Percentiles rank a stretch among this genome's conserved stretches.
These are phyloP conservation scores for Curvularia sp. DNA, from an alignment of 2,329 filamentous ascomycete species.

Conservation along the genomic window DNA sequence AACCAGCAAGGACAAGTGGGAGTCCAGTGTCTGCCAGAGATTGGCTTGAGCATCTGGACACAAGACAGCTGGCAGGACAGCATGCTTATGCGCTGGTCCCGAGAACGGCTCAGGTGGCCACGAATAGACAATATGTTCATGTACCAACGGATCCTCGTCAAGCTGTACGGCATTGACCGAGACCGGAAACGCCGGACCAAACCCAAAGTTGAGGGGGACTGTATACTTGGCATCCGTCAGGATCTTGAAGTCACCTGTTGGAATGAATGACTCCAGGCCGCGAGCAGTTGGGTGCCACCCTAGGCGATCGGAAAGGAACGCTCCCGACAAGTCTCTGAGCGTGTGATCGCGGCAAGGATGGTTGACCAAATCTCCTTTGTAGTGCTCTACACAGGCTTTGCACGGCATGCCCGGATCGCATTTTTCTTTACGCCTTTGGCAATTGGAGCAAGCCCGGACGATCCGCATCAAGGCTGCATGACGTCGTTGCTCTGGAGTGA, in stretches of 20 bases:
- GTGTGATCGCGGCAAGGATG: slow-evolving; percentile 47
- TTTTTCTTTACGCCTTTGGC: slow-evolving; percentile 46
- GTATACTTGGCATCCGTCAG: slow-evolving; percentile 30
- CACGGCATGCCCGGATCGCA: slow-evolving; percentile 52
- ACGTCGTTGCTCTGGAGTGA: slow-evolving; percentile 44
- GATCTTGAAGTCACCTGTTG: slow-evolving; percentile 25
- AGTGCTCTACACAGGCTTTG: slow-evolving; percentile 49
- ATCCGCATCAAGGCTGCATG: slow-evolving; percentile 49
- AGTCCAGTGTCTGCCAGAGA: slow-evolving; percentile 37
- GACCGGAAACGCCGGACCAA: slow-evolving; percentile 38
- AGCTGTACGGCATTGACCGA: slow-evolving; percentile 38
- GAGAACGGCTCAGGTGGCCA: slow-evolving; percentile 42
- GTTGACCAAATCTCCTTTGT: slow-evolving; percentile 46
- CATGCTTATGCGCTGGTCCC: slow-evolving; percentile 30
- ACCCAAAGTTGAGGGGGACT: slow-evolving; percentile 45
- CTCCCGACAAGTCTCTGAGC: slow-evolving; percentile 36
- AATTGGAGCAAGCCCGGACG: slow-evolving; percentile 46
- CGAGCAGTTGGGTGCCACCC: slow-evolving; percentile 48
- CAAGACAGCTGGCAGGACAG: slow-evolving; percentile 47
- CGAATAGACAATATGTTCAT: slow-evolving; percentile 48
- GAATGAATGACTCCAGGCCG: slow-evolving; percentile 35
- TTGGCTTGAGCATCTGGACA: slow-evolving; percentile 25
- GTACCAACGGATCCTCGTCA: slow-evolving; percentile 29
- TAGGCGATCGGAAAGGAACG: slow-evolving; percentile 43
- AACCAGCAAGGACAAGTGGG: slow-evolving; percentile 44